Percentiles rank a stretch among this genome's conserved stretches.
Evolutionary conservation across 495 filamentous ascomycete species (phyloP).

Genomic region (Extremus antarcticus): DNA sequence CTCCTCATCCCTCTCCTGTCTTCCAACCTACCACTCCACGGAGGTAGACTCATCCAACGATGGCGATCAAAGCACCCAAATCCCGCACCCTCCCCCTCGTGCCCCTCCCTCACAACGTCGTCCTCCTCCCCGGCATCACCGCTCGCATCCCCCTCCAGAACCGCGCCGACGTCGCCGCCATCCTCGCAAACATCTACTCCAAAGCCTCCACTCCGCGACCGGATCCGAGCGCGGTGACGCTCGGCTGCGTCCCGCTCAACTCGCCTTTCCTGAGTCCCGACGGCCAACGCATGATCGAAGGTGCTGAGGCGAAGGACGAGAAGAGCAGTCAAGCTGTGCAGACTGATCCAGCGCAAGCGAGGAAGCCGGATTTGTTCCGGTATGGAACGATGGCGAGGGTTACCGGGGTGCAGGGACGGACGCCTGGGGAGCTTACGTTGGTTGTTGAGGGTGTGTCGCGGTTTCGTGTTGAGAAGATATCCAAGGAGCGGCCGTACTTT

Average conservation of each 20-base stretch:
- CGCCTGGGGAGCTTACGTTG: slow-evolving; percentile 66
- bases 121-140: slow-evolving; percentile 72
- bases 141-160: slow-evolving; percentile 65
- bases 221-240: slow-evolving; percentile 53
- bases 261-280: slow-evolving; percentile 56
- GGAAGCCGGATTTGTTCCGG: slow-evolving; percentile 60
- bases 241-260: slow-evolving; percentile 72
- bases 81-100: slow-evolving; percentile 52
- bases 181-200: slow-evolving; percentile 66
- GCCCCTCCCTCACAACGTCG: slow-evolving; percentile 58
- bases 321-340: slow-evolving; percentile 33
- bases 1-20: not conserved
- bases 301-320: slow-evolving; percentile 35
- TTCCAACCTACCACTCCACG: no score
- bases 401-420: slow-evolving; percentile 67
- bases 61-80: not conserved
- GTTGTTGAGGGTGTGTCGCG: slow-evolving; percentile 77
- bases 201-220: slow-evolving; percentile 51
- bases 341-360: slow-evolving; percentile 48
- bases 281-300: slow-evolving; percentile 58
- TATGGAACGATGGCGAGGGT: slow-evolving; percentile 75
- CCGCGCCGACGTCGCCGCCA: slow-evolving; percentile 70
- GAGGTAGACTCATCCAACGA: no score
- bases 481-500: slow-evolving; percentile 72
- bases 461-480: slow-evolving; percentile 61